Evolutionary conservation across 1,139 yeast species (phyloP).

Genomic region (Pneumocystis wakefieldiae): DNA sequence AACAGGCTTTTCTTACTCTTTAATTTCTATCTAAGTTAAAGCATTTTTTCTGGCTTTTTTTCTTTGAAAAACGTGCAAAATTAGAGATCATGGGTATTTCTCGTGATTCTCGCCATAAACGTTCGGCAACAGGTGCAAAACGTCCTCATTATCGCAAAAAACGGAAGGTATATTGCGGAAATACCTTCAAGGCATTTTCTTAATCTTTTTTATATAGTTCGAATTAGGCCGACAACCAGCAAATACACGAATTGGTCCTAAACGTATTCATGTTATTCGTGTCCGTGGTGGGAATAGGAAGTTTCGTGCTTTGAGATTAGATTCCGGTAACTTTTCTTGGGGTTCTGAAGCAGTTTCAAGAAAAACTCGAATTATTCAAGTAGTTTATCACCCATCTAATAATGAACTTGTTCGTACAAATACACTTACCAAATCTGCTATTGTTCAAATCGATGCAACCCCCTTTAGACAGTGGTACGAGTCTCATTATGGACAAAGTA

Average conservation of each 20-base stretch:
- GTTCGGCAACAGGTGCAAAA: slow-evolving; percentile 99
- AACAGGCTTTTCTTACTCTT: too few species aligned
- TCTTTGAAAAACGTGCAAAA: neutral
- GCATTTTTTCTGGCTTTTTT: neutral
- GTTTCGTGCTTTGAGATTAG: slow-evolving; percentile 99
- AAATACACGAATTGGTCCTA: slow-evolving; percentile 93
- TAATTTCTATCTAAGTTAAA: too few species aligned
- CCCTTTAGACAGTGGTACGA: slow-evolving; percentile 99
- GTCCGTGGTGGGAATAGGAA: slow-evolving; percentile 99
- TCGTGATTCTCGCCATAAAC: slow-evolving; percentile 99
- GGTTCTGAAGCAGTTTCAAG: slow-evolving; percentile 96
- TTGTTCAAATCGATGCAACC: slow-evolving; percentile 98
- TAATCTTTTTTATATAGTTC: slow-evolving; percentile 41
- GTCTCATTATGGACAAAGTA: slow-evolving; percentile 87
- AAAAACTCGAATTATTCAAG: slow-evolving; percentile 98
- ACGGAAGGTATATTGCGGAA: slow-evolving; percentile 37
- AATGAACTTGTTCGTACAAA: slow-evolving; percentile 99
- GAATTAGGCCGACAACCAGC: slow-evolving; percentile 99
- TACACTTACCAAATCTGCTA: slow-evolving; percentile 97
- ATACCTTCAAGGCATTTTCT: neutral
- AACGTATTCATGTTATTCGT: slow-evolving; percentile 98
- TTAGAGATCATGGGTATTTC: slow-evolving; percentile 78
- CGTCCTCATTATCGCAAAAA: slow-evolving; percentile 99
- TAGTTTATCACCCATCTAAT: slow-evolving; percentile 98
- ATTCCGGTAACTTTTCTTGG: slow-evolving; percentile 99